Percentiles rank a stretch among this genome's conserved stretches.
These are phyloP conservation scores for Nicotiana sylvestris DNA, from an alignment of 257 asterid genomes.

Conservation along the genomic window DNA sequence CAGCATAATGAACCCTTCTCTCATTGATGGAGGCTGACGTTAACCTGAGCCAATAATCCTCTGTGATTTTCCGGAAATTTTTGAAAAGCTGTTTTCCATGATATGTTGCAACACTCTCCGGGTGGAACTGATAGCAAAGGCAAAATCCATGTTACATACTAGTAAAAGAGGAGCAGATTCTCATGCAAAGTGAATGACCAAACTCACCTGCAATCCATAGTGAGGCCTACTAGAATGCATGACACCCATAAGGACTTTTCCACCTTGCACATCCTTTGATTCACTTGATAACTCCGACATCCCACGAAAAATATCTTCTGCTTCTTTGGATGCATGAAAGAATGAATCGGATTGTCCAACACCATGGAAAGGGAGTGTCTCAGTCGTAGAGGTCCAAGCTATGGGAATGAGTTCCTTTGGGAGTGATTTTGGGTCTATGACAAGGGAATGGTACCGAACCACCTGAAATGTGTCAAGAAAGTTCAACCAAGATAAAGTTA, in stretches of 20 bases:
- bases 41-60: conserved; percentile 68
- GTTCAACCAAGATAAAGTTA: neutral
- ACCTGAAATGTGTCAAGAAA: conserved; percentile 44
- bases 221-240: conserved; percentile 92
- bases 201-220: conserved; percentile 84
- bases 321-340: conserved; percentile 37
- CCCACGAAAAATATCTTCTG: conserved; percentile 28
- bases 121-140: conserved; percentile 68
- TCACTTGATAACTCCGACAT: conserved; percentile 27
- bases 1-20: conserved; percentile 46
- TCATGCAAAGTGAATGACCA: conserved; percentile 6
- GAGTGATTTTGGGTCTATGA: conserved; percentile 74
- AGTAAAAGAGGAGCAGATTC: neutral
- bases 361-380: conserved; percentile 57
- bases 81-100: conserved; percentile 82
- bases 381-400: conserved; percentile 79
- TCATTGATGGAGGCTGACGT: conserved; percentile 45
- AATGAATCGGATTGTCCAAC: conserved; percentile 27
- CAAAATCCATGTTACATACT: conserved; percentile 13
- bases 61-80: conserved; percentile 79
- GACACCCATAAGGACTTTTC: conserved; percentile 83
- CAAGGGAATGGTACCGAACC: conserved; percentile 95
- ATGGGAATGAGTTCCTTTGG: conserved; percentile 86
- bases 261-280: conserved; percentile 30
- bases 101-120: conserved; percentile 88